Conservation (phyloP, 495 filamentous ascomycete genomes). For the Penicillium subrubescens region DNA sequence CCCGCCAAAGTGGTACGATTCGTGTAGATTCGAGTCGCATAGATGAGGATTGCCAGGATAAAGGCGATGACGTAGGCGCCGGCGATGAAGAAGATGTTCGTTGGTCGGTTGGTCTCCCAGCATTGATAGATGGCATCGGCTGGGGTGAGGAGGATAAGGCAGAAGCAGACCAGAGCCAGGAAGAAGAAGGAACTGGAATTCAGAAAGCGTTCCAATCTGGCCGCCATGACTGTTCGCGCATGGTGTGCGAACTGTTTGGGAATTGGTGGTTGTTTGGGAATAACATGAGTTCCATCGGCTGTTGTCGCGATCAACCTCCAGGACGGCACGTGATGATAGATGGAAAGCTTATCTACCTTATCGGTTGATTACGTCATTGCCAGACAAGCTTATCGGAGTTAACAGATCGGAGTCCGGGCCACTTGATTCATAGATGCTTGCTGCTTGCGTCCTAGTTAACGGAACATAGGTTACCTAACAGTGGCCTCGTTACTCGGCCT, state of each 20-base stretch:
- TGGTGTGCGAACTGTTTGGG: slow-evolving; percentile 18
- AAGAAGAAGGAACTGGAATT: slow-evolving; percentile 80
- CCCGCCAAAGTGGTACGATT: slow-evolving; percentile 73
- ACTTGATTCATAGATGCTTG: too few species aligned
- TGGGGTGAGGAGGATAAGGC: slow-evolving; percentile 78
- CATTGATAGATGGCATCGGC: slow-evolving; percentile 83
- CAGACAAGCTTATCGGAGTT: too few species aligned
- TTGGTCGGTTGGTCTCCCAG: slow-evolving; percentile 60
- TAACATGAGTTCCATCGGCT: background rate
- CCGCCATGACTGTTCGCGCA: slow-evolving; percentile 43
- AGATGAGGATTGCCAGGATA: slow-evolving; percentile 72
- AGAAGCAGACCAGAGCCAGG: slow-evolving; percentile 71
- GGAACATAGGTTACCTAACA: too few species aligned
- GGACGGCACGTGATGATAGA: background rate
- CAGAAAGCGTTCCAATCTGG: slow-evolving; percentile 71
- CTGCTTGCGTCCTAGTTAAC: too few species aligned
- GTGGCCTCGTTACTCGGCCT: too few species aligned
- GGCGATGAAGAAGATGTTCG: slow-evolving; percentile 83
- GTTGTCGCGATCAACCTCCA: too few species aligned
- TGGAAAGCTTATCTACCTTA: background rate
- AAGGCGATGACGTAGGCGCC: slow-evolving; percentile 77
- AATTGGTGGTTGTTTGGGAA: slow-evolving; percentile 6
- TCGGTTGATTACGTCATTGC: background rate
- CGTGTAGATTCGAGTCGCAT: slow-evolving; percentile 84
- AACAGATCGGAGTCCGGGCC: too few species aligned